phyloP scores from a whole-genome alignment of 2,329 filamentous ascomycete genomes.

The Xylariales sp. region DNA sequence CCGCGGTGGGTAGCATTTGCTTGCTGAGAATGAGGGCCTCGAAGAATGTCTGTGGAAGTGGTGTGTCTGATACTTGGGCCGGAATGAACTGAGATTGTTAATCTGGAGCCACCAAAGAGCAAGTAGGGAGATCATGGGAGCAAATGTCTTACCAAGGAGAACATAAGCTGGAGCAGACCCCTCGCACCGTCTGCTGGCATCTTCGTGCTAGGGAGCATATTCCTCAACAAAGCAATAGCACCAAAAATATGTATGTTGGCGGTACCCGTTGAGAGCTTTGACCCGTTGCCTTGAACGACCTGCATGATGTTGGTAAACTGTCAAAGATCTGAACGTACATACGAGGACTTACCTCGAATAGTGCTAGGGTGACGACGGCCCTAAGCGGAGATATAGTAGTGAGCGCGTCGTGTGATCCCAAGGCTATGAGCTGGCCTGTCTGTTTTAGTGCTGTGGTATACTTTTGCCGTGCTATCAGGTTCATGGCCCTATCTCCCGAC shows the following conservation, averaged over 20 bases:
- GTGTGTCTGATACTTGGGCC: conserved; percentile 33
- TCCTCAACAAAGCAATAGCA: conserved; percentile 52
- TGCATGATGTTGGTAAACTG: conserved; percentile 15
- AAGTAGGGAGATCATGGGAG: too few species aligned
- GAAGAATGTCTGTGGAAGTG: conserved; percentile 36
- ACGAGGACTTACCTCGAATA: conserved; percentile 50
- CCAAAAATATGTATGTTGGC: conserved; percentile 57
- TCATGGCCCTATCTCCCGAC: conserved; percentile 40
- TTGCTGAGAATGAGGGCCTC: conserved; percentile 38
- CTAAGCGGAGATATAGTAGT: conserved; percentile 41
- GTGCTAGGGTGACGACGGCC: conserved; percentile 52
- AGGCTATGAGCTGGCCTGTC: conserved; percentile 36
- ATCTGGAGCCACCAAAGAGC: not conserved
- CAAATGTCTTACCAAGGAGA: conserved; percentile 52
- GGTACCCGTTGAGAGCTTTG: conserved; percentile 39
- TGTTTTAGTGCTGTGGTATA: conserved; percentile 50
- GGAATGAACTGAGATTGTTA: conserved; percentile 37
- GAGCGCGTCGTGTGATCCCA: conserved; percentile 26
- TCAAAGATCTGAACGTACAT: not conserved
- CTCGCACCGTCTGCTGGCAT: conserved; percentile 40
- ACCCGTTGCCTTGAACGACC: conserved; percentile 39
- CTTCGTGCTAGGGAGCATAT: conserved; percentile 34
- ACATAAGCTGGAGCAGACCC: conserved; percentile 51
- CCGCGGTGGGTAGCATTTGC: conserved; percentile 28
- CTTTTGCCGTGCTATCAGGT: conserved; percentile 42